These are phyloP conservation scores for Gaertneriomyces semiglobifer DNA, from an alignment of 192 early-diverging fungal species.

Conservation along the genomic window DNA sequence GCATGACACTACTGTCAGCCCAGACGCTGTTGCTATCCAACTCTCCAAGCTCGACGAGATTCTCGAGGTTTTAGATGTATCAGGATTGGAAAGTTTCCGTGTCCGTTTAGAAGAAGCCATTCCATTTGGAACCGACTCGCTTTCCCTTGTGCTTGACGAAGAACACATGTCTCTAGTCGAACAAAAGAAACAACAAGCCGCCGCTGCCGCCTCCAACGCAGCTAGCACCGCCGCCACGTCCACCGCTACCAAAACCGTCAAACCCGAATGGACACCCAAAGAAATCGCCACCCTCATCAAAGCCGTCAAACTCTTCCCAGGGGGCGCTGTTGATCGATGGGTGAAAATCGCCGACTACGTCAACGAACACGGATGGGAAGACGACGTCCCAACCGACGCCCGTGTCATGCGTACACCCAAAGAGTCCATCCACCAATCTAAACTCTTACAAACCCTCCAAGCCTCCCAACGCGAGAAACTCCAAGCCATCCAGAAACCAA, in stretches of 20 bases:
- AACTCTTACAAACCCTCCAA: constrained; percentile 52
- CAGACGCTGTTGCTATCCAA: constrained; percentile 63
- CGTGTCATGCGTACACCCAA: constrained; percentile 48
- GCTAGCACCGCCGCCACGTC: neutral
- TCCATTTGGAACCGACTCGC: constrained; percentile 21
- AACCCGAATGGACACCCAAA: constrained; percentile 62
- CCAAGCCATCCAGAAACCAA: constrained; percentile 35
- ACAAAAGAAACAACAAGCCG: neutral
- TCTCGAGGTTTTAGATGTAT: constrained; percentile 48
- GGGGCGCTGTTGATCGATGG: constrained; percentile 72
- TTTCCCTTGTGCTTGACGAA: constrained; percentile 37
- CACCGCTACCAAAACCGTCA: constrained; percentile 23
- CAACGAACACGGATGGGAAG: constrained; percentile 63
- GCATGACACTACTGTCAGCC: constrained; percentile 46
- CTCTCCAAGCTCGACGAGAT: constrained; percentile 77
- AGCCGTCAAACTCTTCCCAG: constrained; percentile 76
- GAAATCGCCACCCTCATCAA: constrained; percentile 73
- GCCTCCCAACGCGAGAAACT: constrained; percentile 36
- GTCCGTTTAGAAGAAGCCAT: constrained; percentile 37
- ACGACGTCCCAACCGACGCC: constrained; percentile 33
- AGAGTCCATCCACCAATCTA: constrained; percentile 70
- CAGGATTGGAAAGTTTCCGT: constrained; percentile 44
- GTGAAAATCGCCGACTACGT: constrained; percentile 76
- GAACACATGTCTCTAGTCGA: constrained; percentile 21
- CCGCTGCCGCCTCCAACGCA: constrained; percentile 12